These are phyloP conservation scores for Candida glaebosa DNA, from an alignment of 805 yeast species.

Conservation along the genomic window DNA sequence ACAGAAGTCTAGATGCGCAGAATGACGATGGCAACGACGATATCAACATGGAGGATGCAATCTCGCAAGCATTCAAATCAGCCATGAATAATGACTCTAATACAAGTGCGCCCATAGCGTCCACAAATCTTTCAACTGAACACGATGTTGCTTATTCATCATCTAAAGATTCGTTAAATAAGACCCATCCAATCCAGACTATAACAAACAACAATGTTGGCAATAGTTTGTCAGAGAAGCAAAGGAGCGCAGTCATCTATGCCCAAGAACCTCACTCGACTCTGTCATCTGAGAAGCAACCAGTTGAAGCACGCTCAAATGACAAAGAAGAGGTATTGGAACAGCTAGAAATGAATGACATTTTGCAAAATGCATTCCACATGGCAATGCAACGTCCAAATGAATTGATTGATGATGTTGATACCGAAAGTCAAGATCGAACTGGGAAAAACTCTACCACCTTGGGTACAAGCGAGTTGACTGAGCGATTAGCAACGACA, in stretches of 20 bases:
- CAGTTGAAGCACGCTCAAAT: not conserved
- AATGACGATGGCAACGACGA: constrained; percentile 7
- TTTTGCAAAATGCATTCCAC: constrained; percentile 71
- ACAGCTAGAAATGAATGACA: constrained; percentile 56
- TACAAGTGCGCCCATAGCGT: not conserved
- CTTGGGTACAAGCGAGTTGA: not conserved
- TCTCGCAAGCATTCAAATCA: constrained; percentile 25
- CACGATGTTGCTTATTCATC: not conserved
- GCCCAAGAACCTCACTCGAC: not conserved
- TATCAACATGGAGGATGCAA: constrained; percentile 23
- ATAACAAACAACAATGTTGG: not conserved
- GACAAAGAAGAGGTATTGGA: constrained; percentile 39
- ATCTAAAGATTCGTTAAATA: no score
- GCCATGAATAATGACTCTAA: constrained; percentile 10
- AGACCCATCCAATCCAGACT: not conserved
- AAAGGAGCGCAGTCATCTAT: not conserved
- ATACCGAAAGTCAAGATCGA: constrained; percentile 19
- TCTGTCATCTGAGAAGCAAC: no score
- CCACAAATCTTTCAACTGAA: not conserved
- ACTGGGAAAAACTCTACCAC: not conserved
- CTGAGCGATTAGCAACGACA: constrained; percentile 6
- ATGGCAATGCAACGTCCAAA: constrained; percentile 70
- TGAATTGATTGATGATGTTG: constrained; percentile 38
- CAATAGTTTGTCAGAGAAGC: not conserved
- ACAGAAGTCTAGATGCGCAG: not conserved